Base-by-base conservation (phyloP, 2,329 filamentous ascomycete species). In the Fusarium musae region DNA sequence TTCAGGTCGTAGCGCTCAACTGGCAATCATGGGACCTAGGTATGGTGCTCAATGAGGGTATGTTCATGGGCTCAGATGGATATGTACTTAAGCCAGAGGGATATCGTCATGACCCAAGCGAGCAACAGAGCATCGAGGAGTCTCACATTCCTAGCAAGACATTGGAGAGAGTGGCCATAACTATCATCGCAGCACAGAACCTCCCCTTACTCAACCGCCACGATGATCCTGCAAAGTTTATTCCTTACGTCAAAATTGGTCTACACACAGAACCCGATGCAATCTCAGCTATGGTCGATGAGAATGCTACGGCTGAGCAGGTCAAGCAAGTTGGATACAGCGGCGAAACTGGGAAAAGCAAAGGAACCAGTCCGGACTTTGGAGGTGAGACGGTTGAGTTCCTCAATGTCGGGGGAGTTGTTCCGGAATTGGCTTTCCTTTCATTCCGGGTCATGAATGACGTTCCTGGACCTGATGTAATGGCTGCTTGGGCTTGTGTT, bases 1-100 rank as follows among this genome's bases (percentile, higher is more conserved):
- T 97, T 10, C 96, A 99, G 81, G 98, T 99, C 93, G 95, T 94
- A 9, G 95, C 95, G 10, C 88, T 98, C 79, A 98, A 98, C 80
- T 98, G 96, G 95, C 96, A 98, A 81, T 96, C 92, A 2, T 93
- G 95, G 75, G 96, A 98, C 79, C 89, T 96, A 57, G 93, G 94
- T 37, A 97, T 98, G 89, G 96, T 98, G 85, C 89, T 99, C 79
- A 98, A 98, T 79, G 93, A 97, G 76, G 96, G 93, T 78, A 98
- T 98, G 96, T 99, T 98, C 80, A 93, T 94, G 43, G 93, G 91
- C 7, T 92, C 93, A 47, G 85, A 89, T 39, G 95, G 95, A 34
- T 98, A 94, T 92, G 90, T 95, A 5, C 86, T 96, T 61, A 97
- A 98, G 82, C 95, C 95, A 0, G 79, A 86, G 17, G 91, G 92